phyloP scores from a whole-genome alignment of 2,329 filamentous ascomycete species.

The Aspergillus pseudonomiae region DNA sequence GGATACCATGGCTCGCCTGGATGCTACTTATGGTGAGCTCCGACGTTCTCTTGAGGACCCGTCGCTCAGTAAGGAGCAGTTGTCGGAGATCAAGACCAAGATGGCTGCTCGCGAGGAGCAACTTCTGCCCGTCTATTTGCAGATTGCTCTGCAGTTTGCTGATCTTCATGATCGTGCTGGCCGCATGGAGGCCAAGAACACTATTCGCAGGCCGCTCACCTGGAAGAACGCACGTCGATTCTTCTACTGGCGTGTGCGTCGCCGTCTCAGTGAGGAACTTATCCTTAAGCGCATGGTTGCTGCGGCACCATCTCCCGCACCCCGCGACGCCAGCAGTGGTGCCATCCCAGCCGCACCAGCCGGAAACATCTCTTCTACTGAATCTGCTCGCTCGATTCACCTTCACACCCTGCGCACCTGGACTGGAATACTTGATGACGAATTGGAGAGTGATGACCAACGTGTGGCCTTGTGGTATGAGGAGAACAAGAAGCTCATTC shows the following conservation, averaged over 20 bases:
- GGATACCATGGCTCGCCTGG: constrained; percentile 93
- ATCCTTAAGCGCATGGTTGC: constrained; percentile 84
- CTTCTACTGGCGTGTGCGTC: constrained; percentile 99
- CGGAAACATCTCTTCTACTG: constrained; percentile 34
- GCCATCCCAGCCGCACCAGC: constrained; percentile 46
- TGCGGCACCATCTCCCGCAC: constrained; percentile 43
- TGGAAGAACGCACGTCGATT: constrained; percentile 91
- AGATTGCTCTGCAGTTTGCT: constrained; percentile 95
- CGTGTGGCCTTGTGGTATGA: constrained; percentile 95
- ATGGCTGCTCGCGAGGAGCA: constrained; percentile 84
- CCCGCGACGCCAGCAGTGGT: constrained; percentile 37
- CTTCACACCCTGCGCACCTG: constrained; percentile 79
- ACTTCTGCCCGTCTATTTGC: constrained; percentile 87
- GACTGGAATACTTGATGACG: constrained; percentile 67
- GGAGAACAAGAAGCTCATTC: constrained; percentile 81
- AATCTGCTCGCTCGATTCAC: constrained; percentile 64
- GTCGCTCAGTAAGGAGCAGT: constrained; percentile 71
- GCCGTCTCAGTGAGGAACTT: constrained; percentile 95
- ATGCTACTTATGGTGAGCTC: constrained; percentile 78
- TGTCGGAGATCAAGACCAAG: constrained; percentile 77
- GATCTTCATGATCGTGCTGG: constrained; percentile 96
- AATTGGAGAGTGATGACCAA: constrained; percentile 78
- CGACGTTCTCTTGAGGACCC: constrained; percentile 75
- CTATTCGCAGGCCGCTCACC: constrained; percentile 79
- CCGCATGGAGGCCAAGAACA: constrained; percentile 97